phyloP scores from a whole-genome alignment of 2,329 filamentous ascomycete genomes.

The Aspergillus pseudotamarii region DNA sequence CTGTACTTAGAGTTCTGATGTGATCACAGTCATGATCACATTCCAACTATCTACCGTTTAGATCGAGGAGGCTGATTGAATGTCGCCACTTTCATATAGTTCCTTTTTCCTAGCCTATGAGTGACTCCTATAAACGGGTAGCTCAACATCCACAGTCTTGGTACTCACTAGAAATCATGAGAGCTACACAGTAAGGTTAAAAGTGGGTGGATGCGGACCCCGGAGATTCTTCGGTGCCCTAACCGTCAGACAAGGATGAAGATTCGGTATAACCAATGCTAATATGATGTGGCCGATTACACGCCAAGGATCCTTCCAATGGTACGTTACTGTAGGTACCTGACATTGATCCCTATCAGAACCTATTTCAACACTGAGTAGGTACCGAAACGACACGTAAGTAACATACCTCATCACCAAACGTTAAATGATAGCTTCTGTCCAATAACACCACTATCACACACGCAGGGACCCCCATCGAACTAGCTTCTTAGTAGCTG shows the following conservation, averaged over 20 bases:
- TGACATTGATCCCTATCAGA: not conserved
- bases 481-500: not conserved
- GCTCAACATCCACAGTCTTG: not conserved
- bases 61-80: not conserved
- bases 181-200: not conserved
- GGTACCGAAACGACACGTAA: slow-evolving; percentile 2
- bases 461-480: not conserved
- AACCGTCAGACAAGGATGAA: not conserved
- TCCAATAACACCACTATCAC: not conserved
- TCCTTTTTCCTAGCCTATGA: not conserved
- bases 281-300: not conserved
- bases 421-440: not conserved
- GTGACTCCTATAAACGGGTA: not conserved
- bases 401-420: not conserved
- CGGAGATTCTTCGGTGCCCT: slow-evolving; percentile 2
- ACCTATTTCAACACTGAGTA: not conserved
- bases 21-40: not conserved
- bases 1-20: not conserved
- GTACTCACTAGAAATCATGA: not conserved
- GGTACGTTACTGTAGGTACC: not conserved
- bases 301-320: not conserved
- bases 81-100: not conserved
- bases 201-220: not conserved
- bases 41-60: not conserved
- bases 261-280: not conserved